Evolutionary conservation across 805 yeast species (phyloP), one percentile per base, ranked within the genome.

Genomic region (Wickerhamiella australiensis): DNA sequence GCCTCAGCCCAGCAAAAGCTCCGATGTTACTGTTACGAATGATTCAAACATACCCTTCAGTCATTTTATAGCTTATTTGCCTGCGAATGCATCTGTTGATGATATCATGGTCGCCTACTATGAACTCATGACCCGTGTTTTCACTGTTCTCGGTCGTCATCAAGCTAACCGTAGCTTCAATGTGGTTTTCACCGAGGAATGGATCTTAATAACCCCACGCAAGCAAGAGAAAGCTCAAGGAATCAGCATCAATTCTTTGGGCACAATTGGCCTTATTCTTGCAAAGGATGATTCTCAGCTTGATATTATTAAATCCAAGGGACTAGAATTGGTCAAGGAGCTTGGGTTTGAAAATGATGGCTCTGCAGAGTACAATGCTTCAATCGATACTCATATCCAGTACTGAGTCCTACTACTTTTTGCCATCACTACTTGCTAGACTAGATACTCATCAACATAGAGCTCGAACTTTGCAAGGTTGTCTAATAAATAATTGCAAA

Each of bases 171-270:
- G 52, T 49, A 82, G 90, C 35, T 90, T 85, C 65, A 90, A 90
- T 61, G 78, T 88, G 31, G 67, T 86, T 41, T 77, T 90, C 74
- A 86, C 94, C 44, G 78, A 78, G 45, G 74, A 78, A 48, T 90
- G 92, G 85, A 76, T 90, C 67, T 76, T 87, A 76, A 64, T 84
- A 20, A 80, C 87, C n/a, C 97, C 98, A 15, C 75, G 96, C 59
- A 69, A 81, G 2, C 59, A 62, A 15, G 80, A 82, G 1, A 71
- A 73, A 40, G 69, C 68, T 7, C 56, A 51, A 20, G 68, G 63
- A 5, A 65, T 80, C 26, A 82, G 90, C 51, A 73, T 87, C 56
- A 90, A 90, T 61, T 73, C 95, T 0, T 75, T 86, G 42, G 96
- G 94, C 0, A 77, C 76, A 52, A 70, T 84, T 53, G 96, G 97